Conservation (phyloP, 352 stramenopile species). For the Plasmopara muralis region DNA sequence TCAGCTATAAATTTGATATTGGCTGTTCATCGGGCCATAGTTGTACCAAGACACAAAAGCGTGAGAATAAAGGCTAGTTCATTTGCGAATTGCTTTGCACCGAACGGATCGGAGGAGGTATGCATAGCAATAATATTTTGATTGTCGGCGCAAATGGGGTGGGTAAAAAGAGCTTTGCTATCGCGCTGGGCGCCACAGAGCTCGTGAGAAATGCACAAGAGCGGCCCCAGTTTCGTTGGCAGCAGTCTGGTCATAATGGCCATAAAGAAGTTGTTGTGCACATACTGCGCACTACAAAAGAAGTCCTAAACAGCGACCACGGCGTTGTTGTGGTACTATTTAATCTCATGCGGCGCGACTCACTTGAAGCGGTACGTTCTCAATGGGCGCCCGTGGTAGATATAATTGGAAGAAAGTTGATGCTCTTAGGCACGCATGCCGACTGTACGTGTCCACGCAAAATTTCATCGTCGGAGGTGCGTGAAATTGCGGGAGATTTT, state of each 20-base stretch:
- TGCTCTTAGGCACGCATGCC: conserved; percentile 53
- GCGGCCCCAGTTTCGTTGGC: conserved; percentile 17
- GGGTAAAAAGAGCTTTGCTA: conserved; percentile 47
- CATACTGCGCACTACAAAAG: conserved; percentile 17
- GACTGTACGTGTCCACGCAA: conserved; percentile 34
- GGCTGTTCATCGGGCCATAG: conserved; percentile 5
- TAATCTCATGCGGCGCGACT: conserved; percentile 35
- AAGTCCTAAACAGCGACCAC: conserved; percentile 12
- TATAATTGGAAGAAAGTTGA: conserved; percentile 13
- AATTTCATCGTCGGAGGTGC: conserved; percentile 31
- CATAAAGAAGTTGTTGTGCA: conserved; percentile 11
- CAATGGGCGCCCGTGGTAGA: conserved; percentile 36
- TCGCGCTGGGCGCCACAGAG: conserved; percentile 36
- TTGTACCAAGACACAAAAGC: conserved; percentile 14
- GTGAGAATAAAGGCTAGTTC: conserved; percentile 3
- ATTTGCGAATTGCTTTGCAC: conserved; percentile 1
- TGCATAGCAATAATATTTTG: conserved; percentile 23
- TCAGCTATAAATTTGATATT: background rate
- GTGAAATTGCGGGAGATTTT: conserved; percentile 43
- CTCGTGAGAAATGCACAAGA: conserved; percentile 1
- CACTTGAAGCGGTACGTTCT: conserved; percentile 32
- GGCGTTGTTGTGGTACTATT: conserved; percentile 48
- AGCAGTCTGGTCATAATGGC: conserved; percentile 10
- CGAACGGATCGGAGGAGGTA: conserved; percentile 10
- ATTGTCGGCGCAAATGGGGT: conserved; percentile 37